A percentile compares a stretch with the other conserved stretches of the same genome.
Conservation (phyloP, 768 basidiomycete genomes). For the Crepidotus variabilis region DNA sequence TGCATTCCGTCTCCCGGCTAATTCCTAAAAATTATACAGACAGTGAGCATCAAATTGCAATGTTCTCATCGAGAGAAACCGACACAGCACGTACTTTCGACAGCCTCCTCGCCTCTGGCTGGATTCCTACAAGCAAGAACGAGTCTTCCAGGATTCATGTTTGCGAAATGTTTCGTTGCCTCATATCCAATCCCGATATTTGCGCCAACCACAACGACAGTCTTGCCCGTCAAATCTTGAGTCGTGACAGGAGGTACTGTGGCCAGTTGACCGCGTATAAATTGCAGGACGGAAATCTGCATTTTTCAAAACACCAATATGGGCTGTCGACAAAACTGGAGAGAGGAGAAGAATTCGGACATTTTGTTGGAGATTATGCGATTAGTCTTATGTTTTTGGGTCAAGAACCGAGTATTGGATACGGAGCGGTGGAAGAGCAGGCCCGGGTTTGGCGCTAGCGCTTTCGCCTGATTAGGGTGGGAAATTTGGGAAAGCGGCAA, state of each 20-base stretch:
- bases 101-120: slow-evolving; percentile 28
- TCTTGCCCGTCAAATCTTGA: slow-evolving; percentile 38
- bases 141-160: slow-evolving; percentile 35
- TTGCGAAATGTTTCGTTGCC: slow-evolving; percentile 40
- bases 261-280: background rate
- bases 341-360: too few species aligned
- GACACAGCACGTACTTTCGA: slow-evolving; percentile 31
- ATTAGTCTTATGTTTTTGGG: too few species aligned
- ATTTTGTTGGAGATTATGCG: too few species aligned
- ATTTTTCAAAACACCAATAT: too few species aligned
- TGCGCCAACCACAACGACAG: slow-evolving; percentile 45
- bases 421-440: too few species aligned
- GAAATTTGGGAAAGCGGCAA: too few species aligned
- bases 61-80: background rate
- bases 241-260: slow-evolving; percentile 22
- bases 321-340: too few species aligned
- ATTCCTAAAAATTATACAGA: slow-evolving; percentile 14
- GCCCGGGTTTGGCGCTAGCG: too few species aligned
- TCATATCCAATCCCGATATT: slow-evolving; percentile 50
- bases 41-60: background rate
- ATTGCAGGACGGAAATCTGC: too few species aligned
- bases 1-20: slow-evolving; percentile 27
- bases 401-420: too few species aligned
- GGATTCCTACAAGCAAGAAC: slow-evolving; percentile 34
- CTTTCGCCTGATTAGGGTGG: too few species aligned